These are phyloP conservation scores for Cyclanthera cordifolia DNA, from an alignment of 306 rosid species.

Conservation along the genomic window DNA sequence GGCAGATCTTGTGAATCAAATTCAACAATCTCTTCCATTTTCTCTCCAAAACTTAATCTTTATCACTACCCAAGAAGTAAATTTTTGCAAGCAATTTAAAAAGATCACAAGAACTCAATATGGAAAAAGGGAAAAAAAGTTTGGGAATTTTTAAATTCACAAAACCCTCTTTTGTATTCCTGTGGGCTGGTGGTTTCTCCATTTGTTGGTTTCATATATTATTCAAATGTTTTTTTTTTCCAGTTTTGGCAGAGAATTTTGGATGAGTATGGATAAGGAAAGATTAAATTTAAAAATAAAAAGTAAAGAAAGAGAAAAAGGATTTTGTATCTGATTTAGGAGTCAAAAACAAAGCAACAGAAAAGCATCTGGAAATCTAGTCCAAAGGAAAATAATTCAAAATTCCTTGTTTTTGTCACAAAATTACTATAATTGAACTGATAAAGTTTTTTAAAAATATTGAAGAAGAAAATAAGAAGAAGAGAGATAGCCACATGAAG, in stretches of 20 bases:
- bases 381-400: too few species aligned
- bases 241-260: background rate
- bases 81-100: background rate
- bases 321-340: constrained; percentile 32
- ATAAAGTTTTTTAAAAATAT: too few species aligned
- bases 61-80: too few species aligned
- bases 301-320: background rate
- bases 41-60: background rate
- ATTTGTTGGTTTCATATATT: constrained; percentile 21
- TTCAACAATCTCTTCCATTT: constrained; percentile 6
- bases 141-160: background rate
- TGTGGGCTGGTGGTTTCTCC: constrained; percentile 10
- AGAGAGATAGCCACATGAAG: too few species aligned
- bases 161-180: constrained; percentile 3
- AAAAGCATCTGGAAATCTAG: constrained; percentile 49
- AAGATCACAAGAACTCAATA: background rate
- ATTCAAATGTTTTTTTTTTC: background rate
- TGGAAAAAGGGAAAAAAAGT: background rate
- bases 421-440: too few species aligned
- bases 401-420: too few species aligned
- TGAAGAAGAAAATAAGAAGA: too few species aligned
- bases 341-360: constrained; percentile 38
- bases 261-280: constrained; percentile 36
- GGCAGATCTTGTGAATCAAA: constrained; percentile 34
- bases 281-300: constrained; percentile 8